Base-by-base conservation (phyloP, 305 asterid species). In the Solanum hybrid region DNA sequence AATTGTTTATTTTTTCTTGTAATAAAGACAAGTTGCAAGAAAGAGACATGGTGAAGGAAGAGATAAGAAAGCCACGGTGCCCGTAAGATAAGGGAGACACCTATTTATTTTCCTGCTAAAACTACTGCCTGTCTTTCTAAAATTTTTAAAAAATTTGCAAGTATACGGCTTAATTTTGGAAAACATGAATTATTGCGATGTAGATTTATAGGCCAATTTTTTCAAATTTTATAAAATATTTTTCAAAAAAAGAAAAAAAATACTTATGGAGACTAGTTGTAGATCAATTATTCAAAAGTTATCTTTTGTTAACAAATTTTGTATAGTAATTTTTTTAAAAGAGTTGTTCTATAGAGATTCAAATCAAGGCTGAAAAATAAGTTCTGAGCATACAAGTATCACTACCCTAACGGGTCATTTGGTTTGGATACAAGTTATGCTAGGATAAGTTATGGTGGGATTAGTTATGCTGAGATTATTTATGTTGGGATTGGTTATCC, bases 11-110 rank as follows among this genome's bases (percentile, higher is more conserved):
- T 16, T 42, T 6, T 51, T 82, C 20, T 84, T 66, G 31, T 10
- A 51, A 84, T 51, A 51, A 29, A 31, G 75, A 51, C 87, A 84
- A 84, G 87, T 84, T 46, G 42, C 12, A 31, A 84, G 29, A 84
- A 5, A 82, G 37, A 82, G 26, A 82, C 34, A 32, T 6, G 38
- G 72, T 26, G 38, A 82, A 46, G 73, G n/a, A 84, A 84, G 73
- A 84, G 87, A 84, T 84, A 84, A 84, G 87, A 56, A 31, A 46
- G 87, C 75, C 29, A 84, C 69, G 87, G 87, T 84, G 75, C 42
- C 75, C 87, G 87, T 51, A 46, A 84, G 20, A 51, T 84, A 16
- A 29, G 73, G 73, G 29, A 31, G 87, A 82, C 75, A 31, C 29
- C 77, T 71, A 26, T 71, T 24, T 84, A 3, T 29, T 42, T 46